Conservation (phyloP, 2,329 filamentous ascomycete species). For the Botrytis paeoniae region DNA sequence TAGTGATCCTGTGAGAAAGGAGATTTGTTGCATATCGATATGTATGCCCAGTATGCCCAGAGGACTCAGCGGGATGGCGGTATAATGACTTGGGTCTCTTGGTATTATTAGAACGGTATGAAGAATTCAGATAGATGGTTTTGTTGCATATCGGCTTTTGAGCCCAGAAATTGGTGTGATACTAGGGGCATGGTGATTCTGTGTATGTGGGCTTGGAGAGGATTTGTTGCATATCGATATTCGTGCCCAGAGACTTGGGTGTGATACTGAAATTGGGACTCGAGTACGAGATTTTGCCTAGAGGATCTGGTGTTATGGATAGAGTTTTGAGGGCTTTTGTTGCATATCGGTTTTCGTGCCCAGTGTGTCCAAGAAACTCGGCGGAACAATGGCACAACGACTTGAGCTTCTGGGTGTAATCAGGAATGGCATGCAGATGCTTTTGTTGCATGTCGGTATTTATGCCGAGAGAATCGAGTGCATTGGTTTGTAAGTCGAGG, state of each 20-base stretch:
- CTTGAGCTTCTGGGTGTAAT: neutral
- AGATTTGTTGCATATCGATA: neutral
- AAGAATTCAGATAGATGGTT: no score
- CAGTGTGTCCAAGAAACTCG: neutral
- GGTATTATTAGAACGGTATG: no score
- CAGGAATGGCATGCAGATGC: neutral
- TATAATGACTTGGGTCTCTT: no score
- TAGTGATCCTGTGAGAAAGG: no score
- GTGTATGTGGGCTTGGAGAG: no score
- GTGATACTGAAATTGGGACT: neutral
- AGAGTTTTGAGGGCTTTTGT: neutral
- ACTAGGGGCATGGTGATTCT: no score
- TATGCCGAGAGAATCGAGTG: neutral
- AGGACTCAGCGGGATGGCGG: no score
- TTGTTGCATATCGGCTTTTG: no score
- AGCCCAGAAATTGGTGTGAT: no score
- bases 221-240: neutral
- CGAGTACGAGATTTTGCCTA: neutral
- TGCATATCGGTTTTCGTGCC: neutral
- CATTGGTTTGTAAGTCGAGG: neutral
- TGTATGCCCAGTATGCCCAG: neutral
- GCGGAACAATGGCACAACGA: no score
- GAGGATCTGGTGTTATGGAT: neutral
- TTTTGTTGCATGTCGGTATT: neutral
- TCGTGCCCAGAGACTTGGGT: neutral